phyloP scores from a whole-genome alignment of 495 filamentous ascomycete genomes.

The Bacidia gigantensis region DNA sequence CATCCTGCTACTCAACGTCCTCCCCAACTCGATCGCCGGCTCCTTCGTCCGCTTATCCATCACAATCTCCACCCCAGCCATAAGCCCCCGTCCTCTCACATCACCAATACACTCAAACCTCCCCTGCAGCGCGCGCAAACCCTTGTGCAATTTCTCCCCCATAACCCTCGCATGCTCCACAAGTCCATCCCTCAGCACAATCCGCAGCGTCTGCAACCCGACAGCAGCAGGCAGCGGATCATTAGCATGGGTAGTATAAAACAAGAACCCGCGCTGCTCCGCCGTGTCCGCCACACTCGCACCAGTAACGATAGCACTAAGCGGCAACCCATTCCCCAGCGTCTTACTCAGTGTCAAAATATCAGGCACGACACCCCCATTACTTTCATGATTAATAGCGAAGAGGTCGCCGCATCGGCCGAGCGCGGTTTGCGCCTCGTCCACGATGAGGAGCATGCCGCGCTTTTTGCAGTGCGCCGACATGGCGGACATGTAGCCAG shows the following conservation, averaged over 20 bases:
- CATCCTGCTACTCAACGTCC: conserved; percentile 29
- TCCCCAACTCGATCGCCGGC: conserved; percentile 34
- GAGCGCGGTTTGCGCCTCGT: conserved; percentile 74
- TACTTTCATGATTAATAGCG: conserved; percentile 56
- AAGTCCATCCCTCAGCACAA: too few species aligned
- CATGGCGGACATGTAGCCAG: conserved; percentile 52
- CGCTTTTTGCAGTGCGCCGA: conserved; percentile 47
- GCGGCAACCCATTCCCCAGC: conserved; percentile 49
- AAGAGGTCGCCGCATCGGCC: conserved; percentile 53
- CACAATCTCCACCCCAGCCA: conserved; percentile 50
- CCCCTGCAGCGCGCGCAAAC: too few species aligned
- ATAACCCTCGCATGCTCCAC: too few species aligned
- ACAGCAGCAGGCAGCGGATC: too few species aligned
- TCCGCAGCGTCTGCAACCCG: too few species aligned
- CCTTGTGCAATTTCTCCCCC: too few species aligned
- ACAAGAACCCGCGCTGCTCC: too few species aligned
- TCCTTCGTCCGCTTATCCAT: conserved; percentile 39
- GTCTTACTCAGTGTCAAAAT: conserved; percentile 57
- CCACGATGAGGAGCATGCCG: conserved; percentile 54
- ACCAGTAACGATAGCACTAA: conserved; percentile 45
- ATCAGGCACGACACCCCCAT: conserved; percentile 45
- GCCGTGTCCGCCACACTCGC: too few species aligned
- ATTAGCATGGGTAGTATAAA: too few species aligned
- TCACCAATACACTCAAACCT: conserved; percentile 40
- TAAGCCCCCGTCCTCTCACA: conserved; percentile 41